Evolutionary conservation across 148 eudicot genomes (phyloP).

Genomic region (Rhododendron mucronatum): DNA sequence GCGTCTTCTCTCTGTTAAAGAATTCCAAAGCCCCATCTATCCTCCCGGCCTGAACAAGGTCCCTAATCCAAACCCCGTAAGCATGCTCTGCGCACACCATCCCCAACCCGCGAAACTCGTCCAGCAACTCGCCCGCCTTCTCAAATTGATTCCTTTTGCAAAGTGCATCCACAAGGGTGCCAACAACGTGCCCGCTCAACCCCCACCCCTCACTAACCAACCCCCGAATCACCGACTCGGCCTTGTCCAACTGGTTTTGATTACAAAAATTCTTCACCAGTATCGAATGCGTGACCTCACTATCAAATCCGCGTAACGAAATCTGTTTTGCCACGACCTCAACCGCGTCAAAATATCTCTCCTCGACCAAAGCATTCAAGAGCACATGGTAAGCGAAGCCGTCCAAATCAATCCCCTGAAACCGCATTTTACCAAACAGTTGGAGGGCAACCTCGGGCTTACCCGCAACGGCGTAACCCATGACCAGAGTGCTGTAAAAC

Average conservation of each 20-base stretch:
- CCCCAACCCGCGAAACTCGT: slow-evolving; percentile 43
- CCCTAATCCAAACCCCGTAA: slow-evolving; percentile 61
- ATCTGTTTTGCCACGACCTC: slow-evolving; percentile 54
- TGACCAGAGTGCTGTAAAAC: slow-evolving; percentile 51
- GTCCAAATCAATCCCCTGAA: slow-evolving; percentile 59
- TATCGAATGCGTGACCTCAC: slow-evolving; percentile 42
- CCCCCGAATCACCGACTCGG: slow-evolving; percentile 48
- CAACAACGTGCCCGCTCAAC: slow-evolving; percentile 24
- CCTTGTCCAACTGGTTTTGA: slow-evolving; percentile 49
- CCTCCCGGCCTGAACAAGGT: slow-evolving; percentile 51
- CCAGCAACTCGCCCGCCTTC: slow-evolving; percentile 49
- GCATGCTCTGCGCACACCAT: slow-evolving; percentile 32
- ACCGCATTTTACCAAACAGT: slow-evolving; percentile 73
- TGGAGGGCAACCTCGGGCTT: slow-evolving; percentile 68
- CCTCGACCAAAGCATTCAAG: slow-evolving; percentile 63
- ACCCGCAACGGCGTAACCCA: slow-evolving; percentile 84
- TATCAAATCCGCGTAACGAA: slow-evolving; percentile 36
- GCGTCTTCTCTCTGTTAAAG: slow-evolving; percentile 27
- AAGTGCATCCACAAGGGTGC: slow-evolving; percentile 45
- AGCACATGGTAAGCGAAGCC: slow-evolving; percentile 54
- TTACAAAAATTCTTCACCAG: slow-evolving; percentile 57
- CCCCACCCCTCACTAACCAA: slow-evolving; percentile 10
- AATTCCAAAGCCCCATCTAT: slow-evolving; percentile 57
- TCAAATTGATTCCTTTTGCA: slow-evolving; percentile 48
- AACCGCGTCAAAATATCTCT: slow-evolving; percentile 42